phyloP scores from a whole-genome alignment of 139 green algal species.

The Tetraselmis striata region DNA sequence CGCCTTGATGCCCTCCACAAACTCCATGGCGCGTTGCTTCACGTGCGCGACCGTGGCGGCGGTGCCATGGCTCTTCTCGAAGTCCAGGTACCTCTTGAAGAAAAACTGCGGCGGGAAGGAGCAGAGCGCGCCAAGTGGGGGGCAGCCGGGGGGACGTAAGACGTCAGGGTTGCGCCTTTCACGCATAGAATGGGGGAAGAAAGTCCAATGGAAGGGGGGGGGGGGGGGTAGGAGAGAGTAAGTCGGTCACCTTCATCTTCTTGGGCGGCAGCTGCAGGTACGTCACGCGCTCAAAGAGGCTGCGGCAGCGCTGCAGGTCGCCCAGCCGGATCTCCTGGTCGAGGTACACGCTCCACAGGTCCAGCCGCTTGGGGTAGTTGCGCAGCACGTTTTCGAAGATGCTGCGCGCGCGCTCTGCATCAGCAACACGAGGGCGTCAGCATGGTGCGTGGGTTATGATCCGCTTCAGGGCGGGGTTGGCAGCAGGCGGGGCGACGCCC shows the following conservation, averaged over 20 bases:
- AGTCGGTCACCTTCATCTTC: too few relatives aligned
- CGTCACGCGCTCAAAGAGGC: conserved; percentile 83
- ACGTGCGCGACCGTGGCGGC: conserved; percentile 65
- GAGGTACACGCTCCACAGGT: conserved; percentile 93
- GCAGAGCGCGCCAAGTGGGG: too few relatives aligned
- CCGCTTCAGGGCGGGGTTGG: too few relatives aligned
- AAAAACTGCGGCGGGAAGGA: too few relatives aligned
- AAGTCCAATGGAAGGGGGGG: too few relatives aligned
- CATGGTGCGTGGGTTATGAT: too few relatives aligned
- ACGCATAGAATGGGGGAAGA: too few relatives aligned
- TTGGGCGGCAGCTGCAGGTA: conserved; percentile 75
- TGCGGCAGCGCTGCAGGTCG: conserved; percentile 52
- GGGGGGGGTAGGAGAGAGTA: too few relatives aligned
- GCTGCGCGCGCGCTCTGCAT: conserved; percentile 62
- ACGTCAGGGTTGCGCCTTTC: too few relatives aligned
- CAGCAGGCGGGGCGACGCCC: too few relatives aligned
- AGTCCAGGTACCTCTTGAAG: conserved; percentile 87
- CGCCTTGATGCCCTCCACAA: conserved; percentile 49
- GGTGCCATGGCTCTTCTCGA: conserved; percentile 75
- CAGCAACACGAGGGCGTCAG: not conserved
- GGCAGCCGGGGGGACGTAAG: too few relatives aligned
- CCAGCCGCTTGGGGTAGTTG: conserved; percentile 87
- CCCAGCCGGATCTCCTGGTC: conserved; percentile 83
- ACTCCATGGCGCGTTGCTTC: conserved; percentile 81
- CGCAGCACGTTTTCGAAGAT: conserved; percentile 86